phyloP scores from a whole-genome alignment of 257 asterid genomes.

The Ocimum tenuiflorum region DNA sequence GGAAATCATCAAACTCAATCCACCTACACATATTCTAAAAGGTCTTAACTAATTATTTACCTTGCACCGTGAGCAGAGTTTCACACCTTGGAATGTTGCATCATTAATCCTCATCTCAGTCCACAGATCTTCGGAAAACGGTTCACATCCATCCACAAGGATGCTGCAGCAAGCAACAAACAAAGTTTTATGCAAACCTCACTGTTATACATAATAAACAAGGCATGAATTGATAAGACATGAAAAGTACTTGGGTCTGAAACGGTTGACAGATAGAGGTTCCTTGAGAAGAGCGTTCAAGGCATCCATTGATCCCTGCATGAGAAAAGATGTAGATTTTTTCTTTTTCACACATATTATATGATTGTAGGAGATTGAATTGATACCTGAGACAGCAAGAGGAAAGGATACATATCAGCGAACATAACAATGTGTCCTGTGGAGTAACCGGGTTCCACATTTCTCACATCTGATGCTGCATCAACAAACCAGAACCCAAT shows the following conservation, averaged over 20 bases:
- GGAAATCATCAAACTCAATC: background rate
- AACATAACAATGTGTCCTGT: constrained; percentile 41
- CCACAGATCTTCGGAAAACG: constrained; percentile 62
- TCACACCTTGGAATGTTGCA: constrained; percentile 49
- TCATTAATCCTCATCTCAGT: constrained; percentile 40
- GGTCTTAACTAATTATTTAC: constrained; percentile 7
- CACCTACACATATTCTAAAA: background rate
- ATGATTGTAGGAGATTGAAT: too few species aligned
- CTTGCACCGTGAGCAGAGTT: constrained; percentile 68
- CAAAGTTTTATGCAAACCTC: too few species aligned
- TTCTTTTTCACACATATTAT: too few species aligned
- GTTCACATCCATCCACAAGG: constrained; percentile 60
- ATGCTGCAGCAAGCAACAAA: constrained; percentile 28
- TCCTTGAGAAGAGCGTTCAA: constrained; percentile 45
- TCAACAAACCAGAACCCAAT: too few species aligned
- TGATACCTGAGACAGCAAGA: constrained; percentile 49
- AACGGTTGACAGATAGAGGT: constrained; percentile 49
- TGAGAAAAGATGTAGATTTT: too few species aligned
- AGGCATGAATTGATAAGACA: background rate
- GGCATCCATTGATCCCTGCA: constrained; percentile 54
- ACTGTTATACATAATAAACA: background rate
- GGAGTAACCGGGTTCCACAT: constrained; percentile 41
- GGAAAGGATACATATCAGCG: constrained; percentile 50
- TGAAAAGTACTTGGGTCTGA: constrained; percentile 53
- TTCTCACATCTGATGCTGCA: constrained; percentile 41